A percentile compares a stretch with the other conserved stretches of the same genome.
These are phyloP conservation scores for Aurantiochytrium sp. DNA, from an alignment of 108 stramenopile genomes.

Conservation along the genomic window DNA sequence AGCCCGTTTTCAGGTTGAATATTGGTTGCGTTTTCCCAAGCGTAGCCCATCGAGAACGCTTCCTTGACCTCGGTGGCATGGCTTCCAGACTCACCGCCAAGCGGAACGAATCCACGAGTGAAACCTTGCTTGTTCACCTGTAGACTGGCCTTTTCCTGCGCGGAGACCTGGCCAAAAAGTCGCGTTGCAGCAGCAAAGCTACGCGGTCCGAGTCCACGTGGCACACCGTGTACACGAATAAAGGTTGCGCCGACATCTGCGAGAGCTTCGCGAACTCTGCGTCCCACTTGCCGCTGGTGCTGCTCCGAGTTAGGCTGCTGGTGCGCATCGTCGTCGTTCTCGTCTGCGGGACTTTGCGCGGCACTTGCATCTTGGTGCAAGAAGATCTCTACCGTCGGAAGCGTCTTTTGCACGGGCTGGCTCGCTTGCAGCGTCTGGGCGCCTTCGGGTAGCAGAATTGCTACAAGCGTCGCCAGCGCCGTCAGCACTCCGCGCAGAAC, in stretches of 20 bases:
- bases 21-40: not conserved
- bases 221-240: not conserved
- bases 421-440: too few species aligned
- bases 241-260: not conserved
- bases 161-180: not conserved
- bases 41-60: not conserved
- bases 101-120: not conserved
- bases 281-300: too few species aligned
- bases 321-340: too few species aligned
- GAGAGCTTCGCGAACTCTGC: too few species aligned
- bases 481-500: too few species aligned
- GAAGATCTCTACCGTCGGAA: too few species aligned
- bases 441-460: too few species aligned
- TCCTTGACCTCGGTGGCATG: not conserved
- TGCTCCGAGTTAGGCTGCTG: too few species aligned
- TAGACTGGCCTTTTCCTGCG: not conserved
- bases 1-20: not conserved
- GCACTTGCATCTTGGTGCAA: too few species aligned
- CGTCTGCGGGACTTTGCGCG: too few species aligned
- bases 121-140: not conserved
- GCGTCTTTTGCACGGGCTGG: too few species aligned
- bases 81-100: not conserved
- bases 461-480: too few species aligned
- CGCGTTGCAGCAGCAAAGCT: not conserved
- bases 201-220: not conserved